A percentile compares a stretch with the other conserved stretches of the same genome.
These are phyloP conservation scores for Dalbergia oliveri DNA, from an alignment of 306 rosid species.

Conservation along the genomic window DNA sequence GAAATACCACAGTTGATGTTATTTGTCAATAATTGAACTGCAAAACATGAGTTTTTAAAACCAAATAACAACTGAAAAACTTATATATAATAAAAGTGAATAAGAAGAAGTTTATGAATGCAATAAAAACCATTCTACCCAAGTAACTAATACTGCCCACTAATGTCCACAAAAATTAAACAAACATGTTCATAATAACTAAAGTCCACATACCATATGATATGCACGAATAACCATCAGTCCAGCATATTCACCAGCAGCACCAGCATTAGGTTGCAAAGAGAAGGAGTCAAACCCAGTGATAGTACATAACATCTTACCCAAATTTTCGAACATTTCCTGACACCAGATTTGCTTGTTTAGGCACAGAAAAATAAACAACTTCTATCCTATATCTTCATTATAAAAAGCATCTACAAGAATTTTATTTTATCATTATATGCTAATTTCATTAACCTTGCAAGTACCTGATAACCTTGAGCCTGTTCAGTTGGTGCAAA, in stretches of 20 bases:
- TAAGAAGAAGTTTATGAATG: constrained; percentile 26
- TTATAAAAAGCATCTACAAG: constrained; percentile 26
- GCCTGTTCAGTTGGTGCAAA: constrained; percentile 91
- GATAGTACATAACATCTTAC: constrained; percentile 80
- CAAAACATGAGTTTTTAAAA: not conserved
- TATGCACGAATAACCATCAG: constrained; percentile 99
- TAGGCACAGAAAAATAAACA: constrained; percentile 44
- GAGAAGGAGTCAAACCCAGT: constrained; percentile 99
- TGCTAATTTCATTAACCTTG: not conserved
- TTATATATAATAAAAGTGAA: constrained; percentile 28
- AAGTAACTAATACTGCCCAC: not conserved
- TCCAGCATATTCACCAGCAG: constrained; percentile 99
- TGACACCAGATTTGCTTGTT: constrained; percentile 53
- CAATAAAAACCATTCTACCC: not conserved
- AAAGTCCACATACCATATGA: constrained; percentile 69
- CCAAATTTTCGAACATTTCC: constrained; percentile 95
- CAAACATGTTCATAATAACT: constrained; percentile 4
- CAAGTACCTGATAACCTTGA: constrained; percentile 89
- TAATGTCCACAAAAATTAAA: constrained; percentile 58
- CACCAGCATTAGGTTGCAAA: constrained; percentile 99
- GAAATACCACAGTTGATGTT: constrained; percentile 21
- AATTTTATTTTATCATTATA: constrained; percentile 30
- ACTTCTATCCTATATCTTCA: constrained; percentile 28
- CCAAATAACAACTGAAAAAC: constrained; percentile 11
- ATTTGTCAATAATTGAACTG: constrained; percentile 14